Percentiles rank a stretch among this genome's conserved stretches.
Evolutionary conservation across 129 eudicot genomes (phyloP).

Genomic region (Ambrosia artemisiifolia): DNA sequence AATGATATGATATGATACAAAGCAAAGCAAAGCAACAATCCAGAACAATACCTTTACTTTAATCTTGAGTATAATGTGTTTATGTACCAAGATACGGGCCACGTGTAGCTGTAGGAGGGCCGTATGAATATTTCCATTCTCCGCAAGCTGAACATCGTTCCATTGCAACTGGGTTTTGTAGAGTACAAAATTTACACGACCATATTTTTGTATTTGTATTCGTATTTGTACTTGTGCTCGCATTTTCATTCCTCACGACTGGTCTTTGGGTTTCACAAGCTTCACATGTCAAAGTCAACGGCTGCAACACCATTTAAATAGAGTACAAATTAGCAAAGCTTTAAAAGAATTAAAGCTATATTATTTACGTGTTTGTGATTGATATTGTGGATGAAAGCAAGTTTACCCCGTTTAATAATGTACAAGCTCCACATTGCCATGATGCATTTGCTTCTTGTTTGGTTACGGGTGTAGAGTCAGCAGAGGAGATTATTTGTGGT

Average conservation of each 20-base stretch:
- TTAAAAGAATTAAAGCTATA: neutral
- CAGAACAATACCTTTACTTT: neutral
- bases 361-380: neutral
- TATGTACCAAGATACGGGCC: conserved; percentile 61
- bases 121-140: conserved; percentile 88
- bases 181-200: conserved; percentile 85
- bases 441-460: conserved; percentile 23
- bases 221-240: conserved; percentile 31
- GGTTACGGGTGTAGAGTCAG: conserved; percentile 18
- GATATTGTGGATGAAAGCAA: neutral
- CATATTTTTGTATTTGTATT: conserved; percentile 33
- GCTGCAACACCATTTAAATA: conserved; percentile 35
- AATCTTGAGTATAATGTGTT: neutral
- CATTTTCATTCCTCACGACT: conserved; percentile 21
- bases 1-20: conserved; percentile 5
- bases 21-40: neutral
- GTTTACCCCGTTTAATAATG: conserved; percentile 69
- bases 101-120: conserved; percentile 44
- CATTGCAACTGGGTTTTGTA: conserved; percentile 40
- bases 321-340: neutral
- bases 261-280: conserved; percentile 62
- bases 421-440: conserved; percentile 76
- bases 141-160: conserved; percentile 77
- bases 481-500: neutral
- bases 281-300: conserved; percentile 57